Conservation (phyloP, 495 filamentous ascomycete species). For the Poronia punctata region DNA sequence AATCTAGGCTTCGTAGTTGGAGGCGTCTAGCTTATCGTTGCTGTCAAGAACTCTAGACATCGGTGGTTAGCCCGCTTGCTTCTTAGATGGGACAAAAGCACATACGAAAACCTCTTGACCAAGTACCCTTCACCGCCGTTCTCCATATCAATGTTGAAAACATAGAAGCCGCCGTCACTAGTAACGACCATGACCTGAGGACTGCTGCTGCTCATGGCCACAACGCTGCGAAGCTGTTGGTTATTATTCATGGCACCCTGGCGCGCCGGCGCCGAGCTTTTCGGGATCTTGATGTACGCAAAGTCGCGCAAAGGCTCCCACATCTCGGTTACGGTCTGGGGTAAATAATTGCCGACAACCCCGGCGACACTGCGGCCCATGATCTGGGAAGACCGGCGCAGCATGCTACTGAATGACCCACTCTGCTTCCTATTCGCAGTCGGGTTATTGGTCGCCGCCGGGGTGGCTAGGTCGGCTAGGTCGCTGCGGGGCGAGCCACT, state of each 20-base stretch:
- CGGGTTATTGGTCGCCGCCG: slow-evolving; percentile 37
- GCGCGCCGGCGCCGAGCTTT: slow-evolving; percentile 31
- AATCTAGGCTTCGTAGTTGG: slow-evolving; percentile 28
- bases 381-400: slow-evolving; percentile 93
- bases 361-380: slow-evolving; percentile 87
- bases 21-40: slow-evolving; percentile 44
- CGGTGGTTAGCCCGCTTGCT: slow-evolving; percentile 4
- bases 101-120: slow-evolving; percentile 83
- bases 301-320: slow-evolving; percentile 96
- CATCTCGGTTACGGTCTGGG: slow-evolving; percentile 88
- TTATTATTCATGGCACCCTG: slow-evolving; percentile 26
- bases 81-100: slow-evolving; percentile 11
- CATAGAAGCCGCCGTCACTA: slow-evolving; percentile 88
- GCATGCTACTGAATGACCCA: slow-evolving; percentile 74
- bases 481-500: slow-evolving; percentile 40
- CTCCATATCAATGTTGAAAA: slow-evolving; percentile 91
- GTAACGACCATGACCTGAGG: slow-evolving; percentile 98
- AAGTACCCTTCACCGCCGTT: slow-evolving; percentile 90
- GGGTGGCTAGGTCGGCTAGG: slow-evolving; percentile 26
- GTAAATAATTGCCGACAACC: slow-evolving; percentile 83
- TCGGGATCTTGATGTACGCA: slow-evolving; percentile 92
- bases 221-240: slow-evolving; percentile 65
- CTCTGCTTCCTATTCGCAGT: slow-evolving; percentile 41
- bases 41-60: slow-evolving; percentile 40
- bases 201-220: slow-evolving; percentile 87